A percentile compares a stretch with the other conserved stretches of the same genome.
Evolutionary conservation across 306 rosid genomes (phyloP).

Genomic region (Lathyrus aphaca): DNA sequence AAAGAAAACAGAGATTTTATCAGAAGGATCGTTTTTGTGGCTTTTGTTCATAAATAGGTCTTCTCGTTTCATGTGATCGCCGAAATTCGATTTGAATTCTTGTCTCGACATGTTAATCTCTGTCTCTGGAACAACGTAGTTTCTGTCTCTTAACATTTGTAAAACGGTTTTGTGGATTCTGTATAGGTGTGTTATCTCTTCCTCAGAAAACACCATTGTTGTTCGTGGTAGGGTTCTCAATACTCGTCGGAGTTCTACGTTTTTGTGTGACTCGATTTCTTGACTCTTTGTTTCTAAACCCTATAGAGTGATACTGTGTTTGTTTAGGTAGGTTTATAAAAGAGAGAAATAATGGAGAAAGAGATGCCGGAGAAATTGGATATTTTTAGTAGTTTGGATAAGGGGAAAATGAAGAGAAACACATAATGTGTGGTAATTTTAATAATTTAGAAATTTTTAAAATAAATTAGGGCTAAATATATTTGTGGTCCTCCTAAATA

Average conservation of each 20-base stretch:
- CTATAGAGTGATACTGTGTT: background rate
- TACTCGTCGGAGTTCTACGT: background rate
- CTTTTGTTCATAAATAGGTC: background rate
- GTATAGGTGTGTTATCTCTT: background rate
- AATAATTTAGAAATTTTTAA: too few species aligned
- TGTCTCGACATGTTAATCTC: background rate
- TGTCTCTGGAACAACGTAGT: background rate
- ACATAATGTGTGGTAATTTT: too few species aligned
- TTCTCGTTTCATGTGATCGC: background rate
- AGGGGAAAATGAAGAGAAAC: too few species aligned
- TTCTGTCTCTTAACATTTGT: constrained; percentile 6
- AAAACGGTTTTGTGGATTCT: background rate
- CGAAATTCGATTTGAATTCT: background rate
- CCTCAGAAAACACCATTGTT: background rate
- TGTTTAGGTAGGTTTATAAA: too few species aligned
- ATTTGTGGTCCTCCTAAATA: too few species aligned
- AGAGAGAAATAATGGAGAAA: too few species aligned
- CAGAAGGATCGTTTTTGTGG: background rate
- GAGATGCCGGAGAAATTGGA: too few species aligned
- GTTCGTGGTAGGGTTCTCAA: background rate
- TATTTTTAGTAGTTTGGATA: too few species aligned
- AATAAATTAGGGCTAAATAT: too few species aligned
- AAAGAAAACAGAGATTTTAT: background rate
- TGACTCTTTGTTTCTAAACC: background rate
- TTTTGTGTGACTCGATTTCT: background rate